A percentile compares a stretch with the other conserved stretches of the same genome.
These are phyloP conservation scores for Leptodermis oblonga DNA, from an alignment of 257 asterid species.

Conservation along the genomic window DNA sequence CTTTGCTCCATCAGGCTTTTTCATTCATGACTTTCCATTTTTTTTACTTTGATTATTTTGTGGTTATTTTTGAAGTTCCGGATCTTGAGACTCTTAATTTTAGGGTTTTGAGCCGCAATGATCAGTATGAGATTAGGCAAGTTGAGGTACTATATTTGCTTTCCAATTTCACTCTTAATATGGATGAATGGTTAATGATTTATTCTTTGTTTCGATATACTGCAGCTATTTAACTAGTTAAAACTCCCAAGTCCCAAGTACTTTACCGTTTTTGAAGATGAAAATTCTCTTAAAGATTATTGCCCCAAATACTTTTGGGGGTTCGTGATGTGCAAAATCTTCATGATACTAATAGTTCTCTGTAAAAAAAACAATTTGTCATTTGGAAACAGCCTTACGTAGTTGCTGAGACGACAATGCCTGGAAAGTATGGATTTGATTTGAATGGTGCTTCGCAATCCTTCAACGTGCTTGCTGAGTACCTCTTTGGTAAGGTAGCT, in stretches of 20 bases:
- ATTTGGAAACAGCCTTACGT: constrained; percentile 50
- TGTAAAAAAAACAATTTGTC: not conserved
- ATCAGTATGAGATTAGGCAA: constrained; percentile 69
- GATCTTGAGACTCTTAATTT: constrained; percentile 77
- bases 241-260: not conserved
- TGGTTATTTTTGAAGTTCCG: constrained; percentile 45
- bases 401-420: constrained; percentile 88
- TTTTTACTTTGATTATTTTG: not conserved
- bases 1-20: not conserved
- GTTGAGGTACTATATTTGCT: constrained; percentile 53
- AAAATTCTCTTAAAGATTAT: not conserved
- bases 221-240: not conserved
- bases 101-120: constrained; percentile 54
- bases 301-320: not conserved
- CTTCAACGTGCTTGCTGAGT: constrained; percentile 72
- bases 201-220: not conserved
- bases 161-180: not conserved
- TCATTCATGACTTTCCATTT: not conserved
- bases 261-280: not conserved
- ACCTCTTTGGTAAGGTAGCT: constrained; percentile 96
- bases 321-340: not conserved
- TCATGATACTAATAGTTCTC: not conserved
- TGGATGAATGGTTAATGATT: not conserved
- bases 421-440: constrained; percentile 75
- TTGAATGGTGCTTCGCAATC: constrained; percentile 73